These are phyloP conservation scores for Aspergillus pseudoglaucus DNA, from an alignment of 2,329 filamentous ascomycete species.

Conservation along the genomic window DNA sequence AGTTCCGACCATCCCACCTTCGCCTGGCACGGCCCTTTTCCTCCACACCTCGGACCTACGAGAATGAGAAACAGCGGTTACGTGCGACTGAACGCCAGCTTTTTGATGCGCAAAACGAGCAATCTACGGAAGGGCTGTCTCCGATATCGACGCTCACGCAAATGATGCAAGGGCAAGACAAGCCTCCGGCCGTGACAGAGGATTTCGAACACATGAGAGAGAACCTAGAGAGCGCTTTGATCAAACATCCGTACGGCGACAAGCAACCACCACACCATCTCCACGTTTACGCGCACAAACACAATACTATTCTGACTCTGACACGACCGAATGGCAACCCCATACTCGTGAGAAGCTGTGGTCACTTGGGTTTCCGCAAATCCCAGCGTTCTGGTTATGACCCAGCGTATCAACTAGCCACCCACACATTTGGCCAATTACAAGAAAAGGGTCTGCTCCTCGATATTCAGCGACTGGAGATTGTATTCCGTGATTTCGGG, in stretches of 20 bases:
- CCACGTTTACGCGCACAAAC: constrained; percentile 78
- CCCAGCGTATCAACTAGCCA: constrained; percentile 81
- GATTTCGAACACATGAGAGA: constrained; percentile 28
- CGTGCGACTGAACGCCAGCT: constrained; percentile 24
- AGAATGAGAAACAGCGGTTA: constrained; percentile 12
- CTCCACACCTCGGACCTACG: constrained; percentile 17
- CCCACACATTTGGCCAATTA: constrained; percentile 76
- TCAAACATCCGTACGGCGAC: constrained; percentile 30
- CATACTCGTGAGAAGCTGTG: constrained; percentile 72
- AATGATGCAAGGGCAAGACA: constrained; percentile 24
- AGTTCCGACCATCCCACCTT: constrained; percentile 13
- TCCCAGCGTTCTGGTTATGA: constrained; percentile 75
- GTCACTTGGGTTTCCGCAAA: constrained; percentile 90
- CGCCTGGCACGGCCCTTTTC: constrained; percentile 28
- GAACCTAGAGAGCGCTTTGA: constrained; percentile 29
- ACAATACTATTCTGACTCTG: constrained; percentile 92
- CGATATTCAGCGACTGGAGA: constrained; percentile 69
- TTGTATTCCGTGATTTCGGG: constrained; percentile 80
- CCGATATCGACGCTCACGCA: constrained; percentile 24
- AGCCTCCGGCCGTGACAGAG: constrained; percentile 14
- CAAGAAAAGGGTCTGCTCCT: constrained; percentile 72
- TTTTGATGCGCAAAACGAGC: constrained; percentile 15
- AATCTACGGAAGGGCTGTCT: constrained; percentile 13
- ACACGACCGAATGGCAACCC: constrained; percentile 73
- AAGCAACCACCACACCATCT: constrained; percentile 64